phyloP scores from a whole-genome alignment of 2,329 filamentous ascomycete genomes.

The Epichloe coenophiala region DNA sequence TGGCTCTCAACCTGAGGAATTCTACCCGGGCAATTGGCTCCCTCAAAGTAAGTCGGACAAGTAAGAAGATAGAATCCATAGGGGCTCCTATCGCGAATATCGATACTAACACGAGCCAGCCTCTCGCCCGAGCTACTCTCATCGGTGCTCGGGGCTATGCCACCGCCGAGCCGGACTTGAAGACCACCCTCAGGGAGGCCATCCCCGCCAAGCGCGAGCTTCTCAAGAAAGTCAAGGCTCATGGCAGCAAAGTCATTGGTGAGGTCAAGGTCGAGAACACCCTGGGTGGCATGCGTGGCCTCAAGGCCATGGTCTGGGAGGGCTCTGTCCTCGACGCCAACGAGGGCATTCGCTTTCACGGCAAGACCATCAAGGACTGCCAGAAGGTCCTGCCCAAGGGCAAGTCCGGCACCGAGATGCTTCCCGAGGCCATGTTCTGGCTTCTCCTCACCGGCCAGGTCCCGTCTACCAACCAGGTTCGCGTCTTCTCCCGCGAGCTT shows the following conservation, averaged over 20 bases:
- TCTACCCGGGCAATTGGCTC: conserved; percentile 50
- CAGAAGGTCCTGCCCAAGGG: conserved; percentile 89
- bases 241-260: conserved; percentile 70
- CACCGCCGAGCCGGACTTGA: conserved; percentile 76
- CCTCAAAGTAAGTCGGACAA: conserved; percentile 40
- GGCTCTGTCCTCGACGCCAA: conserved; percentile 92
- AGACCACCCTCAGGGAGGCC: conserved; percentile 66
- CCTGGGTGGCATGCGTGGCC: conserved; percentile 89
- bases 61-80: background rate
- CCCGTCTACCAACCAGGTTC: conserved; percentile 69
- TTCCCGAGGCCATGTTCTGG: conserved; percentile 99
- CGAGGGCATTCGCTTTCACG: conserved; percentile 96
- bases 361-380: conserved; percentile 95
- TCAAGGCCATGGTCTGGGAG: conserved; percentile 98
- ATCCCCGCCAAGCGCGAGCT: conserved; percentile 92
- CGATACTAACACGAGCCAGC: background rate
- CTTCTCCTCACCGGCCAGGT: conserved; percentile 87
- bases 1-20: conserved; percentile 52
- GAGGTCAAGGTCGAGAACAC: conserved; percentile 91
- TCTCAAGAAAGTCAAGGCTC: conserved; percentile 82
- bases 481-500: conserved; percentile 69
- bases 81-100: background rate
- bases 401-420: conserved; percentile 84
- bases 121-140: conserved; percentile 15
- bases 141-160: conserved; percentile 46